Conservation (phyloP, 2,329 filamentous ascomycete species). For the Aspergillus quadricinctus region DNA sequence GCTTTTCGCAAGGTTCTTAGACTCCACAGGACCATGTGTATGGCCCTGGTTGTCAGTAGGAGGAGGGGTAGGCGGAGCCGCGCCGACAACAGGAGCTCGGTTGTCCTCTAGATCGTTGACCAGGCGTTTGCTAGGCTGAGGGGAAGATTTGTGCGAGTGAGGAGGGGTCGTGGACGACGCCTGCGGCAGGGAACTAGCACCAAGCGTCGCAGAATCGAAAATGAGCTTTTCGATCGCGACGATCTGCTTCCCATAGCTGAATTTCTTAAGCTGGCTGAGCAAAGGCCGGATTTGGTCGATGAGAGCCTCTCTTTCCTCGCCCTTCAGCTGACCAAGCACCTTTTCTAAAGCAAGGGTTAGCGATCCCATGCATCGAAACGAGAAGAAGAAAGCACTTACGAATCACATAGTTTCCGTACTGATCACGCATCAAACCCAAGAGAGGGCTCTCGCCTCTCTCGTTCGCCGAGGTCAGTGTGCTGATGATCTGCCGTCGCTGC, state of each 20-base stretch:
- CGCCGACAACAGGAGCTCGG: constrained; percentile 48
- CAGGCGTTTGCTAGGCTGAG: constrained; percentile 30
- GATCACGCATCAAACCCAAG: constrained; percentile 76
- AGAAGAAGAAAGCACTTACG: constrained; percentile 58
- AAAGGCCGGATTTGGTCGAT: constrained; percentile 61
- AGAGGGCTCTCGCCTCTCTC: constrained; percentile 67
- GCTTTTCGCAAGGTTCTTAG: constrained; percentile 32
- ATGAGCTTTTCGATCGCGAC: constrained; percentile 59
- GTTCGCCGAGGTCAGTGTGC: constrained; percentile 55
- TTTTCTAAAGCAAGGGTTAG: constrained; percentile 61
- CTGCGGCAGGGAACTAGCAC: constrained; percentile 23
- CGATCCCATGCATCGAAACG: constrained; percentile 9
- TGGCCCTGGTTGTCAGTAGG: constrained; percentile 66
- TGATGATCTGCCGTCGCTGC: constrained; percentile 66
- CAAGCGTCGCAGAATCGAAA: constrained; percentile 26
- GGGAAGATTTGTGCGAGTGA: constrained; percentile 38
- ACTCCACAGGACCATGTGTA: constrained; percentile 40
- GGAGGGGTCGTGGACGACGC: constrained; percentile 36
- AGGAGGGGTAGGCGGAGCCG: constrained; percentile 60
- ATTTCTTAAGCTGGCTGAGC: constrained; percentile 59
- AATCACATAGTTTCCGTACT: constrained; percentile 93
- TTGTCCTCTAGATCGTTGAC: constrained; percentile 33
- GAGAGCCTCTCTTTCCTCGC: constrained; percentile 56
- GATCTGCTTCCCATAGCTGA: constrained; percentile 63
- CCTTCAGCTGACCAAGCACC: constrained; percentile 62